phyloP scores from a whole-genome alignment of 805 yeast species.

The Starmerella etchellsii region DNA sequence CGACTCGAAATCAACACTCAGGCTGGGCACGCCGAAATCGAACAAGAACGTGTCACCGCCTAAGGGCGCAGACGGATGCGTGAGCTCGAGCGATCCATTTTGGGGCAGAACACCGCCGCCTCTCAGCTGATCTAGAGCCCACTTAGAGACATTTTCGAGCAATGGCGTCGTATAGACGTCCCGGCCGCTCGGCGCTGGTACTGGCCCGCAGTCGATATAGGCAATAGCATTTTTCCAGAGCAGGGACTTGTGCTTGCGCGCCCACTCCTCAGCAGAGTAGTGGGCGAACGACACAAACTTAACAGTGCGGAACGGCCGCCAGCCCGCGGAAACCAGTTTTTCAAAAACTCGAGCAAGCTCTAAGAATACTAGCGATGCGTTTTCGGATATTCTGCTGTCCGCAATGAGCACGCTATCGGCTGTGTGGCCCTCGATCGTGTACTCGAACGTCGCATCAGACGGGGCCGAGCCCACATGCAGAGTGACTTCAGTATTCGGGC shows the following conservation, averaged over 20 bases:
- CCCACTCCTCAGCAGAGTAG: conserved; percentile 5
- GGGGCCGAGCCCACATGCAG: background rate
- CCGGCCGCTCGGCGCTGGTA: background rate
- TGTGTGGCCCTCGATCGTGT: conserved; percentile 4
- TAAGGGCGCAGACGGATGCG: background rate
- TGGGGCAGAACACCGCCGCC: conserved; percentile 5
- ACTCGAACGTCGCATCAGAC: conserved; percentile 1
- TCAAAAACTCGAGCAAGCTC: conserved; percentile 4
- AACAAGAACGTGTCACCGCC: conserved; percentile 5
- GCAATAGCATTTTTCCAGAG: conserved; percentile 2
- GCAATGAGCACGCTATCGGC: conserved; percentile 10
- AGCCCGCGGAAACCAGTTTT: conserved; percentile 2
- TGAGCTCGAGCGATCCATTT: background rate
- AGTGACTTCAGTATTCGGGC: background rate
- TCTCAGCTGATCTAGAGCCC: conserved; percentile 5
- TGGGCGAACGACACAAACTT: conserved; percentile 11
- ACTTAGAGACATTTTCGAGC: conserved; percentile 1
- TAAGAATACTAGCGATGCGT: conserved; percentile 3
- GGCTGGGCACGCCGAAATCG: conserved; percentile 8
- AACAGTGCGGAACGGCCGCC: conserved; percentile 13
- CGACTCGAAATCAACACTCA: conserved; percentile 1
- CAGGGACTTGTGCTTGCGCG: background rate
- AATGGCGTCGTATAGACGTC: conserved; percentile 5
- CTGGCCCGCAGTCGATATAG: conserved; percentile 4
- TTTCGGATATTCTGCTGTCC: conserved; percentile 5